phyloP scores from a whole-genome alignment of 148 eudicot species.

The Suaeda aralocaspica region DNA sequence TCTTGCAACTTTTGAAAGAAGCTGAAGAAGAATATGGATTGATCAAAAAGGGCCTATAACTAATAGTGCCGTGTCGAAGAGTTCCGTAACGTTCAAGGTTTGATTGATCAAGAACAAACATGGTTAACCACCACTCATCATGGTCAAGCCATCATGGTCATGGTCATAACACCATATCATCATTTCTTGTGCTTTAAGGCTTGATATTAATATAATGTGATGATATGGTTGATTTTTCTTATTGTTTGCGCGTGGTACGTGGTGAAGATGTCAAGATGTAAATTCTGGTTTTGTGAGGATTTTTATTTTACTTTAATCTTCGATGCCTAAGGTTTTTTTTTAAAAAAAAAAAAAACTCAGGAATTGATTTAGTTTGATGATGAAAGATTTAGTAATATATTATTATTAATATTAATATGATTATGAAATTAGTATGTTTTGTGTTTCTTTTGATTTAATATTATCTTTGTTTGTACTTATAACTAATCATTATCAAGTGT shows the following conservation, averaged over 20 bases:
- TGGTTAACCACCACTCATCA: slow-evolving; percentile 23
- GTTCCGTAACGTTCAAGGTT: slow-evolving; percentile 49
- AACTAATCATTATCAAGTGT: too few species aligned
- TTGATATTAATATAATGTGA: slow-evolving; percentile 23
- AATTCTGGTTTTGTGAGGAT: slow-evolving; percentile 5
- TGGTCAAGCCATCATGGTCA: slow-evolving; percentile 23
- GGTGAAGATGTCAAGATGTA: slow-evolving; percentile 20
- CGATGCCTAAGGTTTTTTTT: too few species aligned
- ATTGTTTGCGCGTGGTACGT: background rate
- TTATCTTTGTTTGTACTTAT: too few species aligned
- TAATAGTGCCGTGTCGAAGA: slow-evolving; percentile 81
- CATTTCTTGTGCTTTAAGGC: slow-evolving; percentile 73
- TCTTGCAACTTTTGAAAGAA: slow-evolving; percentile 59
- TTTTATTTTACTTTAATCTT: background rate
- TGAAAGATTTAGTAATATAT: background rate
- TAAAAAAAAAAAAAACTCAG: background rate
- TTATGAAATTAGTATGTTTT: background rate
- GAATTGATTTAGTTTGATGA: slow-evolving; percentile 18
- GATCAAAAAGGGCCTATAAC: slow-evolving; percentile 75
- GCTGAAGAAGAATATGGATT: slow-evolving; percentile 89
- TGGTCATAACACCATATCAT: slow-evolving; percentile 30
- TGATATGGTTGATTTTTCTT: background rate
- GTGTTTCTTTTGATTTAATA: background rate
- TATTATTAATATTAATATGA: background rate
- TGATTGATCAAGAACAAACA: slow-evolving; percentile 53